A percentile compares a stretch with the other conserved stretches of the same genome.
Evolutionary conservation across 768 basidiomycete genomes (phyloP).

Genomic region (Suillus clintonianus): DNA sequence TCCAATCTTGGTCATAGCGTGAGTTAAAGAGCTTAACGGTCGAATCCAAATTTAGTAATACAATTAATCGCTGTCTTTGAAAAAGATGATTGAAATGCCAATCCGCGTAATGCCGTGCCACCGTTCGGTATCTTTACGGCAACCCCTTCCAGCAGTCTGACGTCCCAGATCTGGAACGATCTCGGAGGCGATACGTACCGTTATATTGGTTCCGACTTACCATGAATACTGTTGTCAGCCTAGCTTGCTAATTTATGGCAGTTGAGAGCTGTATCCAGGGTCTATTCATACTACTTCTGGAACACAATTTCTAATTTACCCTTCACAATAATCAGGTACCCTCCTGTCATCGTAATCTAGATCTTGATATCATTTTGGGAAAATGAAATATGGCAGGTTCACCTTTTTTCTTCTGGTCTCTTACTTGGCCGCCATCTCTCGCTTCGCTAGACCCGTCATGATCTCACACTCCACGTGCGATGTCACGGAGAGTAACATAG

Average conservation of each 20-base stretch:
- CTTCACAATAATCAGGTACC: conserved; percentile 2
- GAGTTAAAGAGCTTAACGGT: conserved; percentile 47
- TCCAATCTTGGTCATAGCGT: conserved; percentile 31
- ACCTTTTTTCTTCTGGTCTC: background rate
- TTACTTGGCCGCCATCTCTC: conserved; percentile 3
- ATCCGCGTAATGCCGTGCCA: conserved; percentile 29
- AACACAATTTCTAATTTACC: conserved; percentile 15
- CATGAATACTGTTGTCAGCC: conserved; percentile 30
- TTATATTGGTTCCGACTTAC: conserved; percentile 29
- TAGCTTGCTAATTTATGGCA: conserved; percentile 27
- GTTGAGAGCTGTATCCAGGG: conserved; percentile 33
- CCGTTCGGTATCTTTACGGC: conserved; percentile 31
- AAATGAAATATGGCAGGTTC: background rate
- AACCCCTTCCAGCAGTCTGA: conserved; percentile 14
- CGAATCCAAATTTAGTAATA: conserved; percentile 16
- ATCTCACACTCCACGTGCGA: conserved; percentile 2
- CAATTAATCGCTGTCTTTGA: conserved; percentile 20
- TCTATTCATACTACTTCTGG: conserved; percentile 29
- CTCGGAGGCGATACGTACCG: conserved; percentile 36
- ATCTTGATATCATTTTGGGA: background rate
- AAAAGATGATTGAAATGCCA: conserved; percentile 18
- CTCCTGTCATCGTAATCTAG: background rate
- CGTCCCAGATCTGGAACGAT: conserved; percentile 21
- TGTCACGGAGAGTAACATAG: background rate
- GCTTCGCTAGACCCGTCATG: conserved; percentile 3